Evolutionary conservation across 768 basidiomycete genomes (phyloP).

Genomic region (Sarcomyxa edulis): DNA sequence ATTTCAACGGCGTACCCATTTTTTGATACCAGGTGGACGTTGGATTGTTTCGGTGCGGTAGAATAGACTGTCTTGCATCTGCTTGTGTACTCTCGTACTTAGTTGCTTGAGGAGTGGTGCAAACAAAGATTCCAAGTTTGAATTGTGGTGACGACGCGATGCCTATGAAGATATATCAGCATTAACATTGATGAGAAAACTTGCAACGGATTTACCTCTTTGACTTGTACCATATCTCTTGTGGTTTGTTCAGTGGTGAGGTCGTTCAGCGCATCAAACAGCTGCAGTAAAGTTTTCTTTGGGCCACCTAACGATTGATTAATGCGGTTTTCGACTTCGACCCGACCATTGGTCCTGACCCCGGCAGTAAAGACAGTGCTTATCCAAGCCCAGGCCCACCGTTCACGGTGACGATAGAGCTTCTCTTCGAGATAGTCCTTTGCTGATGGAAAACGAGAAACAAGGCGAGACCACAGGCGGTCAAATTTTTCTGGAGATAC

Average conservation of each 20-base stretch:
- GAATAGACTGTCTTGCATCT: conserved; percentile 25
- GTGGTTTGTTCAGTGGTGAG: conserved; percentile 13
- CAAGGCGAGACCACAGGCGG: conserved; percentile 12
- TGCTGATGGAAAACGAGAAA: conserved; percentile 10
- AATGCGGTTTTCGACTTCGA: conserved; percentile 23
- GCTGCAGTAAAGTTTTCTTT: conserved; percentile 16
- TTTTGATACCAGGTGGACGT: conserved; percentile 15
- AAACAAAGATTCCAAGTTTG: conserved; percentile 23
- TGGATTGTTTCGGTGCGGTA: conserved; percentile 19
- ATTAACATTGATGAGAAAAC: background rate
- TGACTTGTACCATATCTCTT: conserved; percentile 13
- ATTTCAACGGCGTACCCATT: conserved; percentile 23
- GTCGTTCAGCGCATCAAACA: conserved; percentile 19
- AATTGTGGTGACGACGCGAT: conserved; percentile 17
- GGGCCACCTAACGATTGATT: conserved; percentile 19
- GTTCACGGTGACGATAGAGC: conserved; percentile 21
- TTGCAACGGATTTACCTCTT: conserved; percentile 12
- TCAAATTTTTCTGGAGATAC: conserved; percentile 26
- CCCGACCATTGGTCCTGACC: conserved; percentile 25
- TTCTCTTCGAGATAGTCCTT: conserved; percentile 20
- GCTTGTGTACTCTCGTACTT: conserved; percentile 15
- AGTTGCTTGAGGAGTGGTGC: conserved; percentile 15
- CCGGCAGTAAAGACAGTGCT: conserved; percentile 24
- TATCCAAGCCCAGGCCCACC: conserved; percentile 30
- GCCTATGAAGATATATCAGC: conserved; percentile 13